Base-by-base conservation (phyloP, 2,329 filamentous ascomycete genomes). In the Aspergillus quadrilineatus region DNA sequence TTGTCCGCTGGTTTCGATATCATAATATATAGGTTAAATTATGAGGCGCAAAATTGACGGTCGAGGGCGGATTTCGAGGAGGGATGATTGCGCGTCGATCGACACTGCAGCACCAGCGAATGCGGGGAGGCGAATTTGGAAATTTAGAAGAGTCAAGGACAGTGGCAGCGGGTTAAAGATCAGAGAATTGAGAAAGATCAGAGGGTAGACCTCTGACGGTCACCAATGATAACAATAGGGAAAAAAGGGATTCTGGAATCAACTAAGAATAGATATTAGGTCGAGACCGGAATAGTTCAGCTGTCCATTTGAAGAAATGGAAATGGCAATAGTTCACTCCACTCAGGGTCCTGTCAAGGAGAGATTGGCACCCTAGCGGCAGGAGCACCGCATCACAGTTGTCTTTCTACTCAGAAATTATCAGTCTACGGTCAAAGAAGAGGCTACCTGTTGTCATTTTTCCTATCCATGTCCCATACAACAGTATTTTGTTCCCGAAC, bases 51-150 rank as follows among this genome's bases (percentile, higher is more conserved):
- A 50, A 32, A 22, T 9, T 22, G 46, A 39, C 34, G 26, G 14
- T 14, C 30, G 28, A 37, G 45, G 45, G 44, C 28, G 44, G 44
- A 42, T 39, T 37, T 32, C 30, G 37, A 49, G 15, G 28, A 50
- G 15, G 26, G 36, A 29, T 28, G 37, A 51, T 56, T 47, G 54
- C 48, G 34, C 28, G 54, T 56, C 15, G 45, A 54, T 50, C 37
- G 32, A 46, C 22, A 12, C 9, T 43, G 29, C 28, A 48, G 30
- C 26, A 32, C 22, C 28, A 44, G 36, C 46, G 30, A 28, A 50
- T 58, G 58, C 58, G 58, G 55, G 58, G 58, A 50, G 36, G 51
- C 46, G 17, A 44, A 22, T 29, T 28, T 15, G 37, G 39, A 41
- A 22, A 32, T 34, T 44, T 22, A 10, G 44, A 8, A 22, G 44